These are phyloP conservation scores for Chaetomiaceae sp. DNA, from an alignment of 2,329 filamentous ascomycete species.

Conservation along the genomic window DNA sequence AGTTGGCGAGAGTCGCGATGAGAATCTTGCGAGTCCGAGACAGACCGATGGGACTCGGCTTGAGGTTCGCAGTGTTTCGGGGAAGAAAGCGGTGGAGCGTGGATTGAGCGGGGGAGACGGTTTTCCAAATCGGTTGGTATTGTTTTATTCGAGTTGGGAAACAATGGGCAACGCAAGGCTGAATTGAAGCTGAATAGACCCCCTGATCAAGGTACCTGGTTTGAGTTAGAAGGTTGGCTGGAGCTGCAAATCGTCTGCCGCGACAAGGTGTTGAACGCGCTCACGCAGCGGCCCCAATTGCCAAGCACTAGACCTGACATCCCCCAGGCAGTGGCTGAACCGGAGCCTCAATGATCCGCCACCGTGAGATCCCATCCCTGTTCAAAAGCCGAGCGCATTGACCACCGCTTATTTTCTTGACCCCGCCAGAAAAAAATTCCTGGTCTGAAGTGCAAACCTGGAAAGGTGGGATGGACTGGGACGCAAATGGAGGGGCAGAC, in stretches of 20 bases:
- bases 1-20: neutral
- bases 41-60: no score
- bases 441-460: neutral
- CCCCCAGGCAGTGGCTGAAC: neutral
- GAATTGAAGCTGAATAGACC: no score
- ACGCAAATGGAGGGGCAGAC: conserved; percentile 16
- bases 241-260: neutral
- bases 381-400: conserved; percentile 11
- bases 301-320: neutral
- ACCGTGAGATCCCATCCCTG: neutral
- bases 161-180: no score
- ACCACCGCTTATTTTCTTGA: conserved; percentile 23
- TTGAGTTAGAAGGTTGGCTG: no score
- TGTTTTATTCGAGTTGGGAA: no score
- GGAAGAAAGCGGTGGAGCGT: no score
- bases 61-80: no score
- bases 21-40: neutral
- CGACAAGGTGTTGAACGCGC: neutral
- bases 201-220: no score
- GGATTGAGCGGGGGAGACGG: no score
- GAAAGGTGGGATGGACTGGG: neutral
- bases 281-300: neutral
- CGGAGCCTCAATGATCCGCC: conserved; percentile 23
- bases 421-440: conserved; percentile 6
- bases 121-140: no score